A percentile compares a stretch with the other conserved stretches of the same genome.
phyloP scores from a whole-genome alignment of 345 rosid species.

The Pseudoturritis turrita region DNA sequence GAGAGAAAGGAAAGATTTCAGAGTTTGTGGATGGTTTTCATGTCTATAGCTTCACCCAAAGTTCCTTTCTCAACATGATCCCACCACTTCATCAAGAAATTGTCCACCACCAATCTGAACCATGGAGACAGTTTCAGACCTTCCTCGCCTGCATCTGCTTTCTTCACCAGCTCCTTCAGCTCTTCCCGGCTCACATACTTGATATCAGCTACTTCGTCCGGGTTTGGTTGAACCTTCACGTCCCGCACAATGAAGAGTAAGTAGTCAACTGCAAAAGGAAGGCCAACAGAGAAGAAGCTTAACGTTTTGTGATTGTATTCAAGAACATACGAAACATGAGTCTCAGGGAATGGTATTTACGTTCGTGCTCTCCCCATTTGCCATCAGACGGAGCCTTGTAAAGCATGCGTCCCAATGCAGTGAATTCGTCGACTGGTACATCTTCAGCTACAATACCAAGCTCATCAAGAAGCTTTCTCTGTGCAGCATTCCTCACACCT shows the following conservation, averaged over 20 bases:
- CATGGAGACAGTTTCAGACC: conserved; percentile 89
- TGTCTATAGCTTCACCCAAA: conserved; percentile 62
- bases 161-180: conserved; percentile 80
- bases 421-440: conserved; percentile 84
- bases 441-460: conserved; percentile 90
- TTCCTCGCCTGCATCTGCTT: conserved; percentile 91
- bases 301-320: neutral
- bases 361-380: conserved; percentile 99
- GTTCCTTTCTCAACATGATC: conserved; percentile 80
- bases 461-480: conserved; percentile 96
- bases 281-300: neutral
- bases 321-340: neutral
- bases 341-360: conserved; percentile 35
- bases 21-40: conserved; percentile 82
- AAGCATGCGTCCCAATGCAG: conserved; percentile 70
- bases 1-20: conserved; percentile 8
- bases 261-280: conserved; percentile 75
- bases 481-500: conserved; percentile 99
- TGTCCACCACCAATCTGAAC: conserved; percentile 92
- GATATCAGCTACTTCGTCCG: conserved; percentile 80
- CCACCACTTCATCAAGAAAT: conserved; percentile 98
- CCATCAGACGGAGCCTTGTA: conserved; percentile 99
- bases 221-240: conserved; percentile 72
- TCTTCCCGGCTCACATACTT: conserved; percentile 79
- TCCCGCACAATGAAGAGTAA: conserved; percentile 85